Evolutionary conservation across 1,284 basidiomycete genomes (phyloP).

Genomic region (Thelephora terrestris): DNA sequence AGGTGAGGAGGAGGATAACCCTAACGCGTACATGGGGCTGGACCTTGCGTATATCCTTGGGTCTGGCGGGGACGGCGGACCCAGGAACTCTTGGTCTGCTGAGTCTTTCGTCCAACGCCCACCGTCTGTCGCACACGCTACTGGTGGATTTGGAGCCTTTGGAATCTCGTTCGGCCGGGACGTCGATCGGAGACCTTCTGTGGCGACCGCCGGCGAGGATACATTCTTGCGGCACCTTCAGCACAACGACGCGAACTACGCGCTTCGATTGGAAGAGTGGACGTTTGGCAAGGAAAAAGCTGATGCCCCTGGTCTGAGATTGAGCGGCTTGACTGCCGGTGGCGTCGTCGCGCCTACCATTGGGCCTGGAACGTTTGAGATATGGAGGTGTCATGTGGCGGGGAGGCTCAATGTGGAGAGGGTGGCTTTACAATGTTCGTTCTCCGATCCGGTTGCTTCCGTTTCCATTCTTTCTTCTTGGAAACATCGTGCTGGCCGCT

Average conservation of each 20-base stretch:
- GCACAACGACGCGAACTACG: conserved; percentile 38
- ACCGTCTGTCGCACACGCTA: conserved; percentile 6
- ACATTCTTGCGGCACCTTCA: conserved; percentile 45
- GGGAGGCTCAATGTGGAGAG: conserved; percentile 56
- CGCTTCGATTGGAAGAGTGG: conserved; percentile 41
- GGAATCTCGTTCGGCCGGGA: not conserved
- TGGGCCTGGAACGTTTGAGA: conserved; percentile 44
- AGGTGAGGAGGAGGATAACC: conserved; percentile 1
- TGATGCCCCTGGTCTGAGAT: conserved; percentile 24
- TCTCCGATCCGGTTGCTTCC: not conserved
- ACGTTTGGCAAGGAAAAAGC: conserved; percentile 49
- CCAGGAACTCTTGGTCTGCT: conserved; percentile 24
- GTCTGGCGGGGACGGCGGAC: conserved; percentile 13
- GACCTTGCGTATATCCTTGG: conserved; percentile 36
- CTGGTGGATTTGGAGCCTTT: conserved; percentile 5
- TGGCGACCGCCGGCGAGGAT: conserved; percentile 36
- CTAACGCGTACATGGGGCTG: conserved; percentile 27
- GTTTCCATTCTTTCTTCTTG: conserved; percentile 2
- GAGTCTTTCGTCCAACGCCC: conserved; percentile 26
- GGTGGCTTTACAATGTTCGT: conserved; percentile 37
- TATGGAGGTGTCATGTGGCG: conserved; percentile 57
- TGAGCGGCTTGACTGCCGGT: conserved; percentile 13
- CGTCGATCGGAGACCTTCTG: conserved; percentile 3
- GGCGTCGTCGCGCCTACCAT: conserved; percentile 25
- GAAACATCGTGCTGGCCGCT: conserved; percentile 7